A percentile compares a stretch with the other conserved stretches of the same genome.
These are phyloP conservation scores for Naganishia onofrii DNA, from an alignment of 768 basidiomycete genomes.

Conservation along the genomic window DNA sequence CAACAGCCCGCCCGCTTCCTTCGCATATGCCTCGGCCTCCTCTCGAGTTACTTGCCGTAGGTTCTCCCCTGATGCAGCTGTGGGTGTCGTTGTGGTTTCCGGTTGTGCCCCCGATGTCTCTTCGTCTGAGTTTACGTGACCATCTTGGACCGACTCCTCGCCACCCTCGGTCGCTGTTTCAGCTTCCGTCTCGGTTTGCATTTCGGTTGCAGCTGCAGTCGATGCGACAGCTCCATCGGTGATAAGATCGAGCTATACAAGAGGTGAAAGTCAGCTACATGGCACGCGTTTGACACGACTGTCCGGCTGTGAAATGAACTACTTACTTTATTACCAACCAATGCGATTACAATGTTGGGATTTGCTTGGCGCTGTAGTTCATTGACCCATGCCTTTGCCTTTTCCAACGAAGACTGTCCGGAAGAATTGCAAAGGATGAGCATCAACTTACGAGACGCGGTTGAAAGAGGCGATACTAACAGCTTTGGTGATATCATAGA, in stretches of 20 bases:
- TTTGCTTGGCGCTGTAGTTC: constrained; percentile 98
- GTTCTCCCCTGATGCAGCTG: constrained; percentile 50
- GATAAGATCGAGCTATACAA: constrained; percentile 49
- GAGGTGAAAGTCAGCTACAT: neutral
- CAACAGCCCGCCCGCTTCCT: constrained; percentile 77
- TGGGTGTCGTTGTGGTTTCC: constrained; percentile 45
- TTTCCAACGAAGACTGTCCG: constrained; percentile 73
- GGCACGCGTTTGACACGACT: neutral
- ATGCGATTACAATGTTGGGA: constrained; percentile 97
- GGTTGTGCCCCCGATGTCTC: constrained; percentile 46
- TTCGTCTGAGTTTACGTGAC: constrained; percentile 25
- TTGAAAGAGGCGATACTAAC: constrained; percentile 32
- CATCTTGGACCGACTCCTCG: constrained; percentile 8
- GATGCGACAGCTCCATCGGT: constrained; percentile 52
- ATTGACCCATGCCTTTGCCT: constrained; percentile 99
- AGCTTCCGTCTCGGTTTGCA: neutral
- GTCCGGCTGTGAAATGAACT: neutral
- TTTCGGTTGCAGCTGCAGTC: constrained; percentile 56
- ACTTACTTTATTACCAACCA: constrained; percentile 96
- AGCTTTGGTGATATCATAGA: constrained; percentile 96
- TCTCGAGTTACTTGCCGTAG: constrained; percentile 85
- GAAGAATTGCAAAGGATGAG: neutral
- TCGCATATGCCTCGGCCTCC: constrained; percentile 93
- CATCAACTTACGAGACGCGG: neutral
- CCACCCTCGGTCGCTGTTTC: neutral